phyloP scores from a whole-genome alignment of 192 early-diverging fungal genomes.

The Paraglomus occultum region DNA sequence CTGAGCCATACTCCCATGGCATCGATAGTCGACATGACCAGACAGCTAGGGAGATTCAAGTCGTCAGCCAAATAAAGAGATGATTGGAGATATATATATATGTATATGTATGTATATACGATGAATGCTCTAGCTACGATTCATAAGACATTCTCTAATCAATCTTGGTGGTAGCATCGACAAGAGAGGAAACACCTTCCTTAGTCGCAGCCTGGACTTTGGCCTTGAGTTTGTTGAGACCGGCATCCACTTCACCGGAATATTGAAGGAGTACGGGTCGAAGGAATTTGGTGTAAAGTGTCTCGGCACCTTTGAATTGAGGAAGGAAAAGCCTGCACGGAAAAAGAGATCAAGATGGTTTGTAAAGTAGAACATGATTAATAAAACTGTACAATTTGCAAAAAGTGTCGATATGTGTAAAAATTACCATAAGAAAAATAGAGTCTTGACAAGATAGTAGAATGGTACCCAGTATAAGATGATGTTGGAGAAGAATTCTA shows the following conservation, averaged over 20 bases:
- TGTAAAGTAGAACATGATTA: background rate
- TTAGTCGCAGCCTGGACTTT: conserved; percentile 41
- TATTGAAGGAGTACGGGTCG: conserved; percentile 69
- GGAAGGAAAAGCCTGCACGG: conserved; percentile 21
- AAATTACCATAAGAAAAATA: conserved; percentile 83
- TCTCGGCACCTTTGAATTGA: conserved; percentile 67
- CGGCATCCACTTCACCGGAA: conserved; percentile 42
- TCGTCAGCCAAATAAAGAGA: too few relatives aligned
- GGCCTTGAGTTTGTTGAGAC: conserved; percentile 36
- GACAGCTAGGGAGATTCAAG: too few relatives aligned
- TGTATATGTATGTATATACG: too few relatives aligned
- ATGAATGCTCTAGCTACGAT: too few relatives aligned
- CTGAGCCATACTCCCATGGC: too few relatives aligned
- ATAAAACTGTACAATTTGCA: background rate
- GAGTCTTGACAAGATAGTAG: conserved; percentile 93
- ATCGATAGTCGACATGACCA: too few relatives aligned
- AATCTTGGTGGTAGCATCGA: background rate
- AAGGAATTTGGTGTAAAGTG: conserved; percentile 71
- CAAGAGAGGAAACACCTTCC: conserved; percentile 33
- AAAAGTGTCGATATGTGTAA: conserved; percentile 37
- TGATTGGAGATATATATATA: too few relatives aligned
- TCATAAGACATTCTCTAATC: too few relatives aligned
- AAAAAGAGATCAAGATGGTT: background rate
- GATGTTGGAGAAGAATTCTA: conserved; percentile 90
- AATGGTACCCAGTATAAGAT: conserved; percentile 94